phyloP scores from a whole-genome alignment of 2,329 filamentous ascomycete species.

The Tolypocladium guangdongense region DNA sequence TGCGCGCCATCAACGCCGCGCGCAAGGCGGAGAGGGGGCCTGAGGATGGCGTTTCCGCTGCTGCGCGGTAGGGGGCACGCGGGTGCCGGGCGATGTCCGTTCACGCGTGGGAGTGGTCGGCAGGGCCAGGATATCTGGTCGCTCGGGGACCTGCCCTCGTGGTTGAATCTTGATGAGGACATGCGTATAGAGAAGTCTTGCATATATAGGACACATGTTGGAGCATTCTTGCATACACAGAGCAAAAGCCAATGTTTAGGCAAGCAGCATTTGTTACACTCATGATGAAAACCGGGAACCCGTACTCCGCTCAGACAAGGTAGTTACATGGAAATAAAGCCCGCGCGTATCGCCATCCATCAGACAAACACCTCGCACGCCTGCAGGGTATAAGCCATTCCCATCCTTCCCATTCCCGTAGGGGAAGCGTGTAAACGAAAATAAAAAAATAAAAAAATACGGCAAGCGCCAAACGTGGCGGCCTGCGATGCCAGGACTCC shows the following conservation, averaged over 20 bases:
- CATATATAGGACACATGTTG: neutral
- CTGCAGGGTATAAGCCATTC: neutral
- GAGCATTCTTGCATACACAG: neutral
- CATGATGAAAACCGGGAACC: neutral
- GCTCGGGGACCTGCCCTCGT: neutral
- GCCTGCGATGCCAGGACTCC: neutral
- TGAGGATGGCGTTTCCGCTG: conserved; percentile 11
- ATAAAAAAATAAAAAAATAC: neutral
- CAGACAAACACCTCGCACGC: neutral
- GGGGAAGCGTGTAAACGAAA: neutral
- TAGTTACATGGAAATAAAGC: neutral
- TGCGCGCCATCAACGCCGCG: conserved; percentile 54
- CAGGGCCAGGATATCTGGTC: neutral
- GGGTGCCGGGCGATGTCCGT: neutral
- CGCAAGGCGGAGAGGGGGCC: conserved; percentile 25
- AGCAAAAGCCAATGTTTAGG: neutral
- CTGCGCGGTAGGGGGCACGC: neutral
- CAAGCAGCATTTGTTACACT: neutral
- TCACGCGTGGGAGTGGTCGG: neutral
- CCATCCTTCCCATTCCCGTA: neutral
- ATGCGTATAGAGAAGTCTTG: no score
- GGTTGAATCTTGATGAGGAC: no score
- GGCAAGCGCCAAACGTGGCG: neutral
- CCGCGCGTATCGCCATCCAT: neutral
- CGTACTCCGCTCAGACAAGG: neutral